Percentiles rank a stretch among this genome's conserved stretches.
Conservation (phyloP, 2,329 filamentous ascomycete species). For the Trichoderma aggressivum region DNA sequence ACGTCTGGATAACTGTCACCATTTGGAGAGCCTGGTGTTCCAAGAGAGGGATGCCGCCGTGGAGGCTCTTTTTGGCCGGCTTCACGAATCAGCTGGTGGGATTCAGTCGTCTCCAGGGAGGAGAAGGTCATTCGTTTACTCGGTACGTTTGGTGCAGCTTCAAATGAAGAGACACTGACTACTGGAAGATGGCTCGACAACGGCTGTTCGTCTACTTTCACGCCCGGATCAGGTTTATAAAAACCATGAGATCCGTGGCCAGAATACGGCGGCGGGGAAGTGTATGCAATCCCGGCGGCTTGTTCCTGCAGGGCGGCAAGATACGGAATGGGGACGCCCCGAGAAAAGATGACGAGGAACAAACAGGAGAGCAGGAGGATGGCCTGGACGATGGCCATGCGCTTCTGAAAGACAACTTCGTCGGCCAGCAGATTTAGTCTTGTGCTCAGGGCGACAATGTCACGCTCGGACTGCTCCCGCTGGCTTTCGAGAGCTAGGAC, state of each 20-base stretch:
- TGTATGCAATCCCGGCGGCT: slow-evolving; percentile 23
- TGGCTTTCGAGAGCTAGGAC: slow-evolving; percentile 88
- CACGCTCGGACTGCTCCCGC: slow-evolving; percentile 76
- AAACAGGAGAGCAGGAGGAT: slow-evolving; percentile 83
- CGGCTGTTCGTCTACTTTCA: neutral
- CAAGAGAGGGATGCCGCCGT: slow-evolving; percentile 29
- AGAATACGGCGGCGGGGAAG: slow-evolving; percentile 22
- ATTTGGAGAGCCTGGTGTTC: slow-evolving; percentile 24
- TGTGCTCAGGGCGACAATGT: slow-evolving; percentile 76
- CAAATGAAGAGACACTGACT: neutral
- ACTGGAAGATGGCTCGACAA: neutral
- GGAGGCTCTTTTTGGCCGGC: slow-evolving; percentile 20
- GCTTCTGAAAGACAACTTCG: slow-evolving; percentile 81
- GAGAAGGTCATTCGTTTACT: neutral
- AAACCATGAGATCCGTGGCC: slow-evolving; percentile 18
- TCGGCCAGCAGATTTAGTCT: slow-evolving; percentile 88
- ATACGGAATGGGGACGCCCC: slow-evolving; percentile 43
- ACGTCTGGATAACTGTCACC: slow-evolving; percentile 19
- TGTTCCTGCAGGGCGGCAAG: slow-evolving; percentile 32
- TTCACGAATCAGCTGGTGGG: neutral
- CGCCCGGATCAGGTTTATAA: neutral
- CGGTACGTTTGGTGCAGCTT: neutral
- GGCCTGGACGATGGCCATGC: slow-evolving; percentile 90
- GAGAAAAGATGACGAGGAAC: slow-evolving; percentile 78
- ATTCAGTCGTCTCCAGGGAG: neutral